phyloP scores from a whole-genome alignment of 1,284 basidiomycete species.

The Cutaneotrichosporon sp. region DNA sequence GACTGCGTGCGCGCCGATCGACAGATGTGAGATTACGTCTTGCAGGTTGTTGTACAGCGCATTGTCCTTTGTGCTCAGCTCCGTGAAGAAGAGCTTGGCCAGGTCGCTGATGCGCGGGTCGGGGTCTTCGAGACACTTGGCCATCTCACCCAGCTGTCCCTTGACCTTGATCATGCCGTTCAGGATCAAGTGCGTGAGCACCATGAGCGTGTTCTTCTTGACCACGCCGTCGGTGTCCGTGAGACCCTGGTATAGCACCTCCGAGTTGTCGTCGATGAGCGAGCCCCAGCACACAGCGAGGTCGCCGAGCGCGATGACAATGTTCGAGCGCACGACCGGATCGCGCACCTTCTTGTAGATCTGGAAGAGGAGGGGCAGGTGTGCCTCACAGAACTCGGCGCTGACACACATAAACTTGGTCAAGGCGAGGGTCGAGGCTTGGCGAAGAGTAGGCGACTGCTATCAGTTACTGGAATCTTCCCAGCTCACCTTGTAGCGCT shows the following conservation, averaged over 20 bases:
- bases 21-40: conserved; percentile 92
- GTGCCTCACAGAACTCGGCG: conserved; percentile 85
- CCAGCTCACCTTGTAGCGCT: conserved; percentile 71
- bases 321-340: conserved; percentile 86
- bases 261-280: conserved; percentile 95
- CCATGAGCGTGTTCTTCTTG: conserved; percentile 99
- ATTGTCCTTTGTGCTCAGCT: conserved; percentile 93
- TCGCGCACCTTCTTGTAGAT: conserved; percentile 88
- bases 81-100: conserved; percentile 95
- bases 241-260: conserved; percentile 90
- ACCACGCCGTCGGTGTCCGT: conserved; percentile 82
- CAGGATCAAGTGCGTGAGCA: conserved; percentile 92
- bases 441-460: conserved; percentile 80
- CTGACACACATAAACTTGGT: conserved; percentile 97
- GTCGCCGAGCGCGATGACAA: conserved; percentile 95
- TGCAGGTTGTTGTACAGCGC: conserved; percentile 98
- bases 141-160: conserved; percentile 98
- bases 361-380: conserved; percentile 86
- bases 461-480: neutral
- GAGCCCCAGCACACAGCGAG: conserved; percentile 95
- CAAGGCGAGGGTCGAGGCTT: conserved; percentile 82
- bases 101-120: conserved; percentile 86
- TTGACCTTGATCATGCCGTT: conserved; percentile 99
- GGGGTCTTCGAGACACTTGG: conserved; percentile 94
- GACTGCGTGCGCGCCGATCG: conserved; percentile 88